Evolutionary conservation across 2,329 filamentous ascomycete species (phyloP), one percentile per base, ranked within the genome.

Genomic region (Paramyrothecium sp.): DNA sequence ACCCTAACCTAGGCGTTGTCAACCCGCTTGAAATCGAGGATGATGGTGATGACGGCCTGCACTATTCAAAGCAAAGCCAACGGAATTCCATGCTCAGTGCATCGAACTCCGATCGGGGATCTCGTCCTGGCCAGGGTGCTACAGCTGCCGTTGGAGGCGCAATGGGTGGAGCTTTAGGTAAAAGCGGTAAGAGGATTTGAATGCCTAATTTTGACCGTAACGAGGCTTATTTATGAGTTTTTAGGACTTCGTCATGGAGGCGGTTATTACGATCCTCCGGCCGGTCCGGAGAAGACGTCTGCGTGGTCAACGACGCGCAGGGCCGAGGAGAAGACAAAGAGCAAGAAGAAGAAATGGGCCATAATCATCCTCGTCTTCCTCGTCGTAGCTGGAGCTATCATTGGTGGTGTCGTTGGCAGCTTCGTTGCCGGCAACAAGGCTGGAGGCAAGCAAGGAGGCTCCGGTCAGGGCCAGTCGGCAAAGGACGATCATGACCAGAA

Each of bases 1-100:
- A 81, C 58, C 74, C 80, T 22, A 71, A 76, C 10, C 73, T 87
- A 3, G 83, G 83, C 44, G 76, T 84, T 2, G 82, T 95, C 58
- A 88, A 97, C 69, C 92, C 92, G 3, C 86, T 90, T 66, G 87
- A 88, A 16, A 93, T 97, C 61, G 84, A 84, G 21, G 93, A 97
- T 70, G 93, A 97, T 68, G 92, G 91, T 26, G 93, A 97, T 67
- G 93, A 96, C 69, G 92, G 89, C 1, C 81, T 95, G 54, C 80
- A 83, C 4, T 87, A 83, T 64, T 75, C 72, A 53, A 74, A 71
- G 51, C 69, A 66, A 49, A 70, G 67, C 44, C 67, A 73, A 70
- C 80, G 83, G 58, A 82, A 79, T 61, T 87, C 89, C 38, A 82
- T 88, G 70, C 73, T 89, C 38, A 86, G 83, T 58, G 73, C 86